These are phyloP conservation scores for Senecio squalidus DNA, from an alignment of 140 eudicot genomes.

Conservation along the genomic window DNA sequence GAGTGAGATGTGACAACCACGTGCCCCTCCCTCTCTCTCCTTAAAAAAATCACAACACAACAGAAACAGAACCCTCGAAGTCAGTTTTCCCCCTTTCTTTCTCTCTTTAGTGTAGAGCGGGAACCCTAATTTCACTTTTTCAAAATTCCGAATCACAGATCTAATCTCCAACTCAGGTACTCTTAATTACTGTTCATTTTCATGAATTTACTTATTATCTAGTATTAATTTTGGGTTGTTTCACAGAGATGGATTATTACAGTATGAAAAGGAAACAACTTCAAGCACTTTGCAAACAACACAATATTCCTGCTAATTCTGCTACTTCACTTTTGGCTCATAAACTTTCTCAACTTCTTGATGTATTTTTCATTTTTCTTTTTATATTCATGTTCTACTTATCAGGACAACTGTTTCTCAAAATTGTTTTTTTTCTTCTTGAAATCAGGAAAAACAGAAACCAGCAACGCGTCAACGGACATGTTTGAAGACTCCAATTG, in stretches of 20 bases:
- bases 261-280: slow-evolving; percentile 55
- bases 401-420: neutral
- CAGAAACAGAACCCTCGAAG: slow-evolving; percentile 3
- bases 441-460: slow-evolving; percentile 25
- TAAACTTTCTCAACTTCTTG: slow-evolving; percentile 45
- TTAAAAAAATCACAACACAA: neutral
- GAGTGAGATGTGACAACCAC: too few relatives aligned
- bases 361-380: slow-evolving; percentile 23
- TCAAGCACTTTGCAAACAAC: slow-evolving; percentile 65
- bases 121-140: slow-evolving; percentile 33
- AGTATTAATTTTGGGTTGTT: neutral
- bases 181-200: neutral
- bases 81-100: slow-evolving; percentile 6
- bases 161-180: slow-evolving; percentile 43
- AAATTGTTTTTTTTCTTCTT: neutral
- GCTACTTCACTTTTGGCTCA: slow-evolving; percentile 57
- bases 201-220: neutral
- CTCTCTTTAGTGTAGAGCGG: slow-evolving; percentile 25
- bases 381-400: too few relatives aligned
- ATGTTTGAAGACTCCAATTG: slow-evolving; percentile 38
- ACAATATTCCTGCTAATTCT: slow-evolving; percentile 57
- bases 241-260: slow-evolving; percentile 70
- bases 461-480: slow-evolving; percentile 31
- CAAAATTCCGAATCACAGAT: slow-evolving; percentile 24
- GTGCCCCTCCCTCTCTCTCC: neutral